A percentile compares a stretch with the other conserved stretches of the same genome.
Evolutionary conservation across 176 grass and related monocot species (phyloP).

Genomic region (Raddia distichophylla): DNA sequence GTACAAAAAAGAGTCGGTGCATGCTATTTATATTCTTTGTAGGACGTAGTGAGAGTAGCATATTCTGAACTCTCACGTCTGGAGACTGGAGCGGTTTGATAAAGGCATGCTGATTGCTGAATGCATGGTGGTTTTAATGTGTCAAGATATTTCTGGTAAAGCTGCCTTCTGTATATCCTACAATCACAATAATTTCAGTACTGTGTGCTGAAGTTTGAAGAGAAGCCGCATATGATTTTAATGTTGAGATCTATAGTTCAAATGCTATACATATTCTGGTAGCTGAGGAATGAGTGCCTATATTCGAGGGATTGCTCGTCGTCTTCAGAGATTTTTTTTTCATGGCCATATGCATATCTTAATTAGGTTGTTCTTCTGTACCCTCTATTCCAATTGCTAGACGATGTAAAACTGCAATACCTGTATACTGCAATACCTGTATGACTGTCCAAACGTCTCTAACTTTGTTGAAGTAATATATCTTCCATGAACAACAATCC

Average conservation of each 20-base stretch:
- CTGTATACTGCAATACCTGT: too few species aligned
- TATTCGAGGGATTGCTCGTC: background rate
- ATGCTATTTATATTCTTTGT: background rate
- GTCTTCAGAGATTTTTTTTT: background rate
- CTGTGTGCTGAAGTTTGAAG: too few species aligned
- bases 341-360: background rate
- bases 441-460: too few species aligned
- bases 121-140: background rate
- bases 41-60: background rate
- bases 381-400: background rate
- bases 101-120: too few species aligned
- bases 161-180: background rate
- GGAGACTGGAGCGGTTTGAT: background rate
- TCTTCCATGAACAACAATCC: too few species aligned
- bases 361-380: too few species aligned
- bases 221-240: too few species aligned
- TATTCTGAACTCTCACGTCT: background rate
- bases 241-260: background rate
- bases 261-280: background rate
- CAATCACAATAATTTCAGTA: background rate
- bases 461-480: too few species aligned
- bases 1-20: constrained; percentile 1
- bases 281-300: background rate
- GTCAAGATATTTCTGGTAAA: background rate
- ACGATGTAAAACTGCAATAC: background rate